A percentile compares a stretch with the other conserved stretches of the same genome.
Evolutionary conservation across 2,329 filamentous ascomycete genomes (phyloP).

Genomic region (Fusarium chlamydosporum): DNA sequence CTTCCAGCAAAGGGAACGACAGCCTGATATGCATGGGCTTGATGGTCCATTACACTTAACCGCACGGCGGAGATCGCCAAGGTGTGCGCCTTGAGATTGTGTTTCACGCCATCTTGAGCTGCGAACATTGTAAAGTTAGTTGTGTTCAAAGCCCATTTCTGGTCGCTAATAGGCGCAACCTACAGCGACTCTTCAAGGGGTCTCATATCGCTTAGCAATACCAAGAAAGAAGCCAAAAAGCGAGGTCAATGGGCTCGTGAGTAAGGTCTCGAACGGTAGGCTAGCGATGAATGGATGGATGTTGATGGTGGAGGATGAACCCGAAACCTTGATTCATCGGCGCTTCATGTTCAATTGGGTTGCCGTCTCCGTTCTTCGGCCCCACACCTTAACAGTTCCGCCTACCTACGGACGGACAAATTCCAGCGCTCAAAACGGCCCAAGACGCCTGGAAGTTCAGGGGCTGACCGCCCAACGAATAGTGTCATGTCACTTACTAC

Average conservation of each 20-base stretch:
- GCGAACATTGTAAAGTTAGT: slow-evolving; percentile 46
- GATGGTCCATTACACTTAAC: slow-evolving; percentile 70
- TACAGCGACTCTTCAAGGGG: slow-evolving; percentile 58
- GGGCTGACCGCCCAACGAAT: slow-evolving; percentile 37
- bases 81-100: slow-evolving; percentile 68
- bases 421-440: slow-evolving; percentile 11
- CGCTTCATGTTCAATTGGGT: slow-evolving; percentile 34
- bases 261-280: slow-evolving; percentile 10
- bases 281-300: slow-evolving; percentile 20
- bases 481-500: slow-evolving; percentile 12
- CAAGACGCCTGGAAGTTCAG: slow-evolving; percentile 25
- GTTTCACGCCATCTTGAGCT: slow-evolving; percentile 79
- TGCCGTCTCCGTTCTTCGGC: slow-evolving; percentile 32
- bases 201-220: slow-evolving; percentile 52
- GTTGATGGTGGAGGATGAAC: slow-evolving; percentile 37
- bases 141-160: slow-evolving; percentile 17
- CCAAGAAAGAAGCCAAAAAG: slow-evolving; percentile 5
- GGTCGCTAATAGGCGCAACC: slow-evolving; percentile 39
- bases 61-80: slow-evolving; percentile 74
- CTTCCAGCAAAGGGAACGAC: slow-evolving; percentile 95
- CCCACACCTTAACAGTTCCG: slow-evolving; percentile 32
- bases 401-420: slow-evolving; percentile 9
- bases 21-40: slow-evolving; percentile 77
- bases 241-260: slow-evolving; percentile 1
- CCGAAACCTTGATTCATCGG: slow-evolving; percentile 31